Conservation (phyloP, 2,329 filamentous ascomycete genomes). For the Fonsecaea pedrosoi region DNA sequence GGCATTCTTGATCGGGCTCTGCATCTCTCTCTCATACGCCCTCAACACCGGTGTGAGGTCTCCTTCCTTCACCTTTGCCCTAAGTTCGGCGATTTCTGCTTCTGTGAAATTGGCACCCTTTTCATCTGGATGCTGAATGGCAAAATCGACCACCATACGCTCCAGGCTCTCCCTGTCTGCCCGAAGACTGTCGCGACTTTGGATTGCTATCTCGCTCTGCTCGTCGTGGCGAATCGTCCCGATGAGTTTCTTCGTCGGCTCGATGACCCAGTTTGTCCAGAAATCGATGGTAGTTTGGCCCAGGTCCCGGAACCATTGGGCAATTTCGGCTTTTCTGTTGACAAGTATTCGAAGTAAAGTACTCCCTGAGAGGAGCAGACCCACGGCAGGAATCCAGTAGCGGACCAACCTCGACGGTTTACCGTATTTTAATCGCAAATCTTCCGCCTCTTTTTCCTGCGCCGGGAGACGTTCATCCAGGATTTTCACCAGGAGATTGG, state of each 20-base stretch:
- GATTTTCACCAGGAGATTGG: constrained; percentile 59
- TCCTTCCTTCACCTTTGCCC: constrained; percentile 82
- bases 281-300: constrained; percentile 84
- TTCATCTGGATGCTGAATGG: constrained; percentile 74
- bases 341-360: constrained; percentile 82
- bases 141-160: constrained; percentile 98
- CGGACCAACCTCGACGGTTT: constrained; percentile 76
- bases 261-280: constrained; percentile 94
- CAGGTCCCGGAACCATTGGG: constrained; percentile 79
- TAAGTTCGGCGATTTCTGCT: constrained; percentile 74
- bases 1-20: constrained; percentile 80
- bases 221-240: constrained; percentile 92
- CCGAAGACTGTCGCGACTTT: constrained; percentile 90
- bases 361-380: constrained; percentile 79
- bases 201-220: constrained; percentile 91
- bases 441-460: constrained; percentile 65
- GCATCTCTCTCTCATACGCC: constrained; percentile 89
- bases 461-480: constrained; percentile 72
- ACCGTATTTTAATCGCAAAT: constrained; percentile 69
- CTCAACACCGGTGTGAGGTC: constrained; percentile 90
- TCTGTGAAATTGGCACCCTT: constrained; percentile 65
- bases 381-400: constrained; percentile 83
- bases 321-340: constrained; percentile 75
- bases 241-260: constrained; percentile 81
- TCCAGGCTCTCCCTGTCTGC: constrained; percentile 91